Base-by-base conservation (phyloP, 257 asterid species). In the Buddleja alternifolia region DNA sequence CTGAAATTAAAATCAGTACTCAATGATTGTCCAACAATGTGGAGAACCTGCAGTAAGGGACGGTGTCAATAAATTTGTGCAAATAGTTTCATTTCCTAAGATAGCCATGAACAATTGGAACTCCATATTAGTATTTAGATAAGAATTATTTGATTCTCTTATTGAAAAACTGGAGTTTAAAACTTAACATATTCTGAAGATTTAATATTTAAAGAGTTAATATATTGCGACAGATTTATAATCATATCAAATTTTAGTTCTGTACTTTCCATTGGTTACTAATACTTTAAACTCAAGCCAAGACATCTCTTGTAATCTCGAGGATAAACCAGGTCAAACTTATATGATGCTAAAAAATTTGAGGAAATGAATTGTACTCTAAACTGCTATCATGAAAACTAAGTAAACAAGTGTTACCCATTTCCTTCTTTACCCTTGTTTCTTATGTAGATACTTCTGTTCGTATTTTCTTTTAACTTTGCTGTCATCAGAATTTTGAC, bases 241-340 rank as follows among this genome's bases (percentile, higher is more conserved):
- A 21, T 40, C 54, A 61, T n/a, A 69, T 58, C 17, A 67, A 32
- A 59, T 40, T 36, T 61, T 37, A 15, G 54, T 53, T 69, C 34
- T 21, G 37, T 44, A 15, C 39, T 53, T 23, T 61, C 50, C 12
- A 37, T 41, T 74, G 60, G 42, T 68, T 21, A 57, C 11, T 23
- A 57, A 40, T 41, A 20, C 25, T 32, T 60, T 39, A 50, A 25
- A 11, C 72, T 23, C 36, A 14, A 39, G 12, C 4, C 4, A 32
- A 20, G 21, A 11, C 19, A 34, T 16, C 17, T 48, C 25, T 51
- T 54, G 36, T 60, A n/a, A 57, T 59, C 32, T 57, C 51, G 44
- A 45, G 59, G 20, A 56, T 75, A 72, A 66, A 64, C 56, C 32
- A 20, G 46, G 32, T 34, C 64, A 71, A 55, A 64, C 19, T 61